Evolutionary conservation across 352 stramenopile species (phyloP).

Genomic region (Phytophthora multivora): DNA sequence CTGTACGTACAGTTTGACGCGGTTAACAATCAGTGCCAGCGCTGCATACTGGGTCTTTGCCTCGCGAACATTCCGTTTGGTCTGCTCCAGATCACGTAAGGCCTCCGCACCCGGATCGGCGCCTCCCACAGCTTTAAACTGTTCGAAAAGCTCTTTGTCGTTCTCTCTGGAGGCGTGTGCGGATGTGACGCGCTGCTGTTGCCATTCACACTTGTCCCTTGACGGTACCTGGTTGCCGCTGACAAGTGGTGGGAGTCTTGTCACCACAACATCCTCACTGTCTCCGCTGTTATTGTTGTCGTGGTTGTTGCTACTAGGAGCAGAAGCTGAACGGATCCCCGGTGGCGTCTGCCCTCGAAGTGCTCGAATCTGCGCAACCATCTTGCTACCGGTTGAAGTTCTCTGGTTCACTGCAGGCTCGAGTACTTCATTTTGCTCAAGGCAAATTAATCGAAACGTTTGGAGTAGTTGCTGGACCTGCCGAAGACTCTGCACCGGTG

Average conservation of each 20-base stretch:
- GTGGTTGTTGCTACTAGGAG: neutral
- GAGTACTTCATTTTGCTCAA: slow-evolving; percentile 30
- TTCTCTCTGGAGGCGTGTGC: slow-evolving; percentile 5
- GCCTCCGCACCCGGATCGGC: slow-evolving; percentile 44
- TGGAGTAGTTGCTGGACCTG: slow-evolving; percentile 54
- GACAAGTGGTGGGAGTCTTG: slow-evolving; percentile 12
- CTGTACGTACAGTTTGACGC: slow-evolving; percentile 60
- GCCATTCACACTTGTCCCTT: slow-evolving; percentile 1
- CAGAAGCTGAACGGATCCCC: neutral
- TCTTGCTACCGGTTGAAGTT: slow-evolving; percentile 40
- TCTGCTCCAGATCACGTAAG: slow-evolving; percentile 57
- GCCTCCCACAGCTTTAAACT: slow-evolving; percentile 43
- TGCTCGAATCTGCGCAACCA: slow-evolving; percentile 59
- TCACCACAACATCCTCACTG: neutral
- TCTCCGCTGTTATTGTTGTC: slow-evolving; percentile 1
- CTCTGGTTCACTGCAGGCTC: slow-evolving; percentile 6
- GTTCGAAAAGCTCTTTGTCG: slow-evolving; percentile 65
- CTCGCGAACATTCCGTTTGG: slow-evolving; percentile 62
- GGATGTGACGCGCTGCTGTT: neutral
- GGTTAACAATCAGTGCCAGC: slow-evolving; percentile 57
- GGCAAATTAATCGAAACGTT: slow-evolving; percentile 46
- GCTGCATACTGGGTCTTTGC: slow-evolving; percentile 41
- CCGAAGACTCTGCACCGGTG: slow-evolving; percentile 48
- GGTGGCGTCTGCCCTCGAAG: slow-evolving; percentile 35
- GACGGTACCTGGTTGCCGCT: slow-evolving; percentile 7